Percentiles rank a stretch among this genome's conserved stretches.
Evolutionary conservation across 1,284 basidiomycete genomes (phyloP).

Genomic region (Moesziomyces sp.): DNA sequence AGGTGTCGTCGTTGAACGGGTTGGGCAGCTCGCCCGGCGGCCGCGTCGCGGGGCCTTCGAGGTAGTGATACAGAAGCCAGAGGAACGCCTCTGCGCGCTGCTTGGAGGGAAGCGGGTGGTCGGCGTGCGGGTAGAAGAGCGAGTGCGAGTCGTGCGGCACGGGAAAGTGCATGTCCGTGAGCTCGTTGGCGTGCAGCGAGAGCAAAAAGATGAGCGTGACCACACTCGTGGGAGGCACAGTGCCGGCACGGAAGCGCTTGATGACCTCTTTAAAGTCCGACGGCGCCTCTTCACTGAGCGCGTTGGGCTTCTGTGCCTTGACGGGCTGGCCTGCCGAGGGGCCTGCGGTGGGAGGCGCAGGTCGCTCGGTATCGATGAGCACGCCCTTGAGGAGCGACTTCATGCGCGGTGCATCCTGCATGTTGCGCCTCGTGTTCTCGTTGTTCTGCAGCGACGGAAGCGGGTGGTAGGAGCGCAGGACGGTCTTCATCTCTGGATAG

Average conservation of each 20-base stretch:
- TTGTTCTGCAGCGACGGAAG: constrained; percentile 80
- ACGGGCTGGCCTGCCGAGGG: constrained; percentile 46
- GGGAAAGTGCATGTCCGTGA: constrained; percentile 59
- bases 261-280: constrained; percentile 57
- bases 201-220: constrained; percentile 65
- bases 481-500: constrained; percentile 79
- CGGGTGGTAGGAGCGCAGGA: constrained; percentile 82
- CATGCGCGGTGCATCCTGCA: constrained; percentile 84
- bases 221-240: constrained; percentile 57
- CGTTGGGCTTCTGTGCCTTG: constrained; percentile 38
- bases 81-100: constrained; percentile 61
- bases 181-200: constrained; percentile 52
- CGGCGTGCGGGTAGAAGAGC: constrained; percentile 63
- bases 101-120: constrained; percentile 52
- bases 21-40: constrained; percentile 54
- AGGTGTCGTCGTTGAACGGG: constrained; percentile 60
- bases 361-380: constrained; percentile 76
- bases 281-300: constrained; percentile 58
- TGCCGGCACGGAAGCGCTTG: constrained; percentile 47
- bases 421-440: constrained; percentile 74
- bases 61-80: constrained; percentile 65
- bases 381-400: constrained; percentile 81
- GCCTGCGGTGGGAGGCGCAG: constrained; percentile 54
- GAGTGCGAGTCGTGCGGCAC: constrained; percentile 58
- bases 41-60: constrained; percentile 58